phyloP scores from a whole-genome alignment of 2,329 filamentous ascomycete species.

The Cadophora gregata region DNA sequence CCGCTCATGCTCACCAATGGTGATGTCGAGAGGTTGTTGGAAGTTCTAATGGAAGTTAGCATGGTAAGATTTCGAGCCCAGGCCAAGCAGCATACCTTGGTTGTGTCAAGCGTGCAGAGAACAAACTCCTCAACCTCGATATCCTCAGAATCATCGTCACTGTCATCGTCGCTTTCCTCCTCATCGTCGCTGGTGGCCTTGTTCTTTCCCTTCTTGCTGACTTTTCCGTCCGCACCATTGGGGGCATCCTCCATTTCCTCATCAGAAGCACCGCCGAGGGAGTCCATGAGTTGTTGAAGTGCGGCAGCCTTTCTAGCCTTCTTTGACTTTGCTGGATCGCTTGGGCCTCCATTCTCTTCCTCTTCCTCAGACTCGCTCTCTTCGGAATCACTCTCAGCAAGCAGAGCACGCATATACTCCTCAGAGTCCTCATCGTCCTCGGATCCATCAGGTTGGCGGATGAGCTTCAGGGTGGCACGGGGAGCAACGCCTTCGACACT shows the following conservation, averaged over 20 bases:
- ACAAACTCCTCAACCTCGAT: constrained; percentile 86
- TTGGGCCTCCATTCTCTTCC: constrained; percentile 84
- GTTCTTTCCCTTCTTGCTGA: constrained; percentile 73
- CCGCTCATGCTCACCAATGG: constrained; percentile 84
- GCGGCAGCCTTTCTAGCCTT: constrained; percentile 82
- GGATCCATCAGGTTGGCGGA: constrained; percentile 73
- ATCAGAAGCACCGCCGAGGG: constrained; percentile 62
- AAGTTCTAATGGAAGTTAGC: constrained; percentile 69
- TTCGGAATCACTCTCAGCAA: constrained; percentile 54
- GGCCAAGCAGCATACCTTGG: constrained; percentile 68
- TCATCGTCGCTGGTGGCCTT: constrained; percentile 61
- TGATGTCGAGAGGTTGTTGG: constrained; percentile 95
- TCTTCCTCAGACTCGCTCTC: constrained; percentile 70
- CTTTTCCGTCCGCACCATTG: constrained; percentile 64
- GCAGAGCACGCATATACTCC: constrained; percentile 64
- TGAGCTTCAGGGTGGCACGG: constrained; percentile 88
- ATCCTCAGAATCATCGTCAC: constrained; percentile 66
- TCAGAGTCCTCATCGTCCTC: constrained; percentile 71
- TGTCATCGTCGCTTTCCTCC: constrained; percentile 59
- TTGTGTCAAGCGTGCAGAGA: constrained; percentile 92
- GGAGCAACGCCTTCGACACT: constrained; percentile 67
- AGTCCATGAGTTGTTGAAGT: constrained; percentile 77
- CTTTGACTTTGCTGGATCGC: constrained; percentile 88
- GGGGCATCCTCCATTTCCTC: constrained; percentile 78
- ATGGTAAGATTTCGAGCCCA: background rate